Evolutionary conservation across 73 alveolate species (phyloP), one percentile per base, ranked within the genome.

Genomic region (Tetrahymena malaccensis): DNA sequence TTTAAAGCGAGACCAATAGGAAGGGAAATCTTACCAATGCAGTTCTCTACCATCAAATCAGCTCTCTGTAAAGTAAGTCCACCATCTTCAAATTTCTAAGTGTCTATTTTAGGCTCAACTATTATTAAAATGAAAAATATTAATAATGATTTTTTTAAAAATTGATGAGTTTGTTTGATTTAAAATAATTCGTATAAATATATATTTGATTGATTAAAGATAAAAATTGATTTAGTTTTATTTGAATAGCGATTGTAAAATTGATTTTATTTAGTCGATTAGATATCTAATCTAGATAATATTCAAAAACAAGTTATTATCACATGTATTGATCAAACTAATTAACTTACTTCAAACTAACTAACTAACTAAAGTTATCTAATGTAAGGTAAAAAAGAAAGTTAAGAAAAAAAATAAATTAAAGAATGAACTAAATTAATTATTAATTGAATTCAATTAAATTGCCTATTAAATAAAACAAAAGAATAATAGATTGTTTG

Each of bases 1-100:
- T 99, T 98, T 84, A 98, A 96, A 2, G 99, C 99, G 58, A 98
- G 98, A 35, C 99, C 99, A 10, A 99, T 84, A 0, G 99, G 99
- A 35, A 98, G 94, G 7, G 99, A 96, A 37, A 99, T 83, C 43
- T 97, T 97, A 35, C 99, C 99, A 6, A 99, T 97, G 85, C 99
- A 98, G 96, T 99, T 99, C 96, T 99, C 99, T 34, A 99, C 97
- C 99, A 99, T 98, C 93, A 97, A 96, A 96, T 99, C 99, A 40
- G 99, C 99, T 58, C 97, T 96, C 93, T 97, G 95, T 85, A 98
- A 96, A 43, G 98, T 93, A 43, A 99, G 98, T 44, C 99, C 99
- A 4, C 99, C 99, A 57, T 97, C 97, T 95, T 95, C 94, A 38
- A 95, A 95, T 27, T 89, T 38, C 43, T 95, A 93, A 85, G 84